Evolutionary conservation across 2,329 filamentous ascomycete species (phyloP).

Genomic region (Hymenoscyphus fructigenus): DNA sequence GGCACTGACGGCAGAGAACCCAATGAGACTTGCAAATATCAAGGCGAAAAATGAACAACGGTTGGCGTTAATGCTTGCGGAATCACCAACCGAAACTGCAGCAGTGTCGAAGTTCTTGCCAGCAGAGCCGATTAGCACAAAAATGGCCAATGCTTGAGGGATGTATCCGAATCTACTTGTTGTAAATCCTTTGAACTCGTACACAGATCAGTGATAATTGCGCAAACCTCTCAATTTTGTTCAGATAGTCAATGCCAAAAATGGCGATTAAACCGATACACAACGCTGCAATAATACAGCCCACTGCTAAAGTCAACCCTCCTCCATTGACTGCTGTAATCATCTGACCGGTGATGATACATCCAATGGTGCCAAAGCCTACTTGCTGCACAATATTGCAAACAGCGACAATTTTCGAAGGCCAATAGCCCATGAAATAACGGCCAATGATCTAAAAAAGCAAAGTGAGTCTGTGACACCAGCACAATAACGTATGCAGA

Average conservation of each 20-base stretch:
- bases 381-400: conserved; percentile 18
- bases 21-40: not conserved
- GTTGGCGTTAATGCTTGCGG: not conserved
- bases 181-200: not conserved
- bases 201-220: not conserved
- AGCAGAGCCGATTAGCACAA: not conserved
- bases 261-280: conserved; percentile 12
- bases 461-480: not conserved
- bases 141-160: not conserved
- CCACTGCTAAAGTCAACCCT: conserved; percentile 4
- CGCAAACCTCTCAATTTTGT: not conserved
- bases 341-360: conserved; percentile 24
- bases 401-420: conserved; percentile 12
- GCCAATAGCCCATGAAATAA: conserved; percentile 18
- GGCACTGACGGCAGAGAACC: not conserved
- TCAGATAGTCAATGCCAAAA: not conserved
- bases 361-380: conserved; percentile 16
- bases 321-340: conserved; percentile 22
- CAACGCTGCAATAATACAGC: conserved; percentile 23
- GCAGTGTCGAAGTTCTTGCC: not conserved
- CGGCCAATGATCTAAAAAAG: not conserved
- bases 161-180: not conserved
- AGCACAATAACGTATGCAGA: not conserved
- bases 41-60: not conserved
- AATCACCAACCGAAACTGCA: not conserved